Conservation (phyloP, 2,329 filamentous ascomycete species). For the Fusarium piperis region DNA sequence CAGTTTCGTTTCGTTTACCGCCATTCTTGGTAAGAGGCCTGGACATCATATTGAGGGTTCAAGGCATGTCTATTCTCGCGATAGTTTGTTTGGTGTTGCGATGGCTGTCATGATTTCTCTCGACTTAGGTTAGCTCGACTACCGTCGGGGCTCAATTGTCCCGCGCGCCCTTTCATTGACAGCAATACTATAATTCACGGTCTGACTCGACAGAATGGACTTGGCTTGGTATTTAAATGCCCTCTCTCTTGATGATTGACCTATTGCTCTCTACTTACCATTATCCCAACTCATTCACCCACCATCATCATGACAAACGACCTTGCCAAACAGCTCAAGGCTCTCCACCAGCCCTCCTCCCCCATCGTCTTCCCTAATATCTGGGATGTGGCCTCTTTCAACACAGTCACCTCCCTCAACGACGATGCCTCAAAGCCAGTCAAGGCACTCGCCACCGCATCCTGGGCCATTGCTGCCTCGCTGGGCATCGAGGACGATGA, state of each 20-base stretch:
- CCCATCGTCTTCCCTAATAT: constrained; percentile 66
- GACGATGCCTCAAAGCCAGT: constrained; percentile 46
- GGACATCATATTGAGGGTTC: not conserved
- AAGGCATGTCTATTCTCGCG: too few relatives aligned
- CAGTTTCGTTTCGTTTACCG: not conserved
- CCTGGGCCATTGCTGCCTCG: constrained; percentile 59
- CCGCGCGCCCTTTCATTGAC: constrained; percentile 33
- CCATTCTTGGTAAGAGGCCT: not conserved
- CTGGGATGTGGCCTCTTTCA: constrained; percentile 62
- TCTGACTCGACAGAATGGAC: not conserved
- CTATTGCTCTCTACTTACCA: not conserved
- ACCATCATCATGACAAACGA: constrained; percentile 41
- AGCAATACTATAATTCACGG: constrained; percentile 3
- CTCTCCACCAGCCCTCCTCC: constrained; percentile 60
- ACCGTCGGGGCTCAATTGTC: not conserved
- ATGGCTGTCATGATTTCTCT: not conserved
- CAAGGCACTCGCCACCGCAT: constrained; percentile 59
- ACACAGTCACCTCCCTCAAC: constrained; percentile 55
- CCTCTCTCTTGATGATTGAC: not conserved
- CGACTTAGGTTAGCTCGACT: not conserved
- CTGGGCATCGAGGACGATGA: constrained; percentile 58
- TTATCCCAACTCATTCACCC: too few relatives aligned
- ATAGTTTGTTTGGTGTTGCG: not conserved
- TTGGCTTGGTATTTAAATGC: not conserved
- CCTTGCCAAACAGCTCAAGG: constrained; percentile 49